These are phyloP conservation scores for Didymella keratinophila DNA, from an alignment of 2,329 filamentous ascomycete species.

Conservation along the genomic window DNA sequence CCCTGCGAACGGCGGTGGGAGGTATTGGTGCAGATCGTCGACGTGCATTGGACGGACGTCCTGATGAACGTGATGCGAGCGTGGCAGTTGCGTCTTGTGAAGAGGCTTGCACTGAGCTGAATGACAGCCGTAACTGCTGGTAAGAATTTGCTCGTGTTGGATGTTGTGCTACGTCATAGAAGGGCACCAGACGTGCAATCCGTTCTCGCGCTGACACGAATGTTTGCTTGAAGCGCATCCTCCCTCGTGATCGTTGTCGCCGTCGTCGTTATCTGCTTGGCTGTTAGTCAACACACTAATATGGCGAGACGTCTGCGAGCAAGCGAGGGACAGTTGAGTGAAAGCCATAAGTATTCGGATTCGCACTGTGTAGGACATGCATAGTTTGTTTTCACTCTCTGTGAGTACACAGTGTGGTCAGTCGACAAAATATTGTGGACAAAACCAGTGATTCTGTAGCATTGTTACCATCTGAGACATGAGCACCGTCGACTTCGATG, in stretches of 20 bases:
- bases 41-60: not conserved
- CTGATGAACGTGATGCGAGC: not conserved
- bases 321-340: not conserved
- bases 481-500: not conserved
- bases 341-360: not conserved
- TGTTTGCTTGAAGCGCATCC: not conserved
- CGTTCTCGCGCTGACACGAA: not conserved
- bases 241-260: not conserved
- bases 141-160: not conserved
- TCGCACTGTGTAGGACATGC: not conserved
- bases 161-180: not conserved
- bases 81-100: not conserved
- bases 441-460: not conserved
- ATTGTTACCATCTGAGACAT: not conserved
- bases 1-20: not conserved
- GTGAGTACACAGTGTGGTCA: not conserved
- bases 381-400: not conserved
- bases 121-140: not conserved
- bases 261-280: not conserved
- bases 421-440: not conserved
- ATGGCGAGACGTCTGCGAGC: not conserved
- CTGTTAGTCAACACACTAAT: not conserved
- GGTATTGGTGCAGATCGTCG: not conserved
- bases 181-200: not conserved
- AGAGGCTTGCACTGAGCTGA: not conserved